Base-by-base conservation (phyloP, 345 rosid genomes). In the Hevea brasiliensis region DNA sequence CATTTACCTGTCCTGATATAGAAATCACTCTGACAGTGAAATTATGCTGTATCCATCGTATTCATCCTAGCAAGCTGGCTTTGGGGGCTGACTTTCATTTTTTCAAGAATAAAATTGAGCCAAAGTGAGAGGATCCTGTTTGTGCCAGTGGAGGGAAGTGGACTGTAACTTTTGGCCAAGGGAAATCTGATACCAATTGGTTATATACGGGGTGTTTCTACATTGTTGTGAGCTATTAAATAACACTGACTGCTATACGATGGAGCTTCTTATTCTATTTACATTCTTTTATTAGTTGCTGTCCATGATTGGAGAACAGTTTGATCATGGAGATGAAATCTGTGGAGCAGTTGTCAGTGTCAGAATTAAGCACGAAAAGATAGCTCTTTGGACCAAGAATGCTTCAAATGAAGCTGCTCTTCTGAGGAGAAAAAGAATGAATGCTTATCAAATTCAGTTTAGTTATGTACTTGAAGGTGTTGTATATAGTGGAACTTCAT, bases 121-220 rank as follows among this genome's bases (percentile, higher is more conserved):
- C 99, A 18, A 95, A 93, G 67, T 93, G 98, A 97, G 98, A 95
- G 84, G 98, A 92, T 74, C 99, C 98, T 56, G 85, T 92, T 29
- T 95, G 98, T 79, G 90, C 94, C 24, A 88, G 91, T 42, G 99
- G 99, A 61, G 98, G 99, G 61, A 95, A 87, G 82, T 95, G 99
- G 99, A 89, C 94, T 51, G 79, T 89, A 73, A 80, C 71, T 45
- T 79, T 80, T 67, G 3, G 17, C 0, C 85, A 65, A 78, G 90
- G 79, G 44, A 91, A 89, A 77, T 87, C 94, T 54, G 99, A 95
- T 78, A 84, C 81, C 9, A 53, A n/a, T 77, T 95, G 99, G 96
- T 80, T 95, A 74, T 82, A 89, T 77, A 91, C 98, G 55, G 97
- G 91, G 83, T 9, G 74, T 56, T 61, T 72, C 56, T 26, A 61